A percentile compares a stretch with the other conserved stretches of the same genome.
Conservation (phyloP, 1,284 basidiomycete species). For the Lignosus rhinocerotis region DNA sequence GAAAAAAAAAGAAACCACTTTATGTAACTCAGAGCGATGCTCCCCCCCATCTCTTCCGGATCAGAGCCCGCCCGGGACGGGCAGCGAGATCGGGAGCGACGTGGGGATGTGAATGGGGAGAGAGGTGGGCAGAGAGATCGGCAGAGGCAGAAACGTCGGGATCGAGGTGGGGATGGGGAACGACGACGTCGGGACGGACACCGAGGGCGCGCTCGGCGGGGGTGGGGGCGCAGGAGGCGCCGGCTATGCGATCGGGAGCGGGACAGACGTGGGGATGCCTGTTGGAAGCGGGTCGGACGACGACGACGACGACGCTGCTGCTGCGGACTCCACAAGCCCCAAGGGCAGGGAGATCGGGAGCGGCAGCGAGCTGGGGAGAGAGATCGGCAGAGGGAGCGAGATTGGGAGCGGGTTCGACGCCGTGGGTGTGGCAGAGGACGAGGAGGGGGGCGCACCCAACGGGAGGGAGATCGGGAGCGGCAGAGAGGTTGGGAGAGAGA, state of each 20-base stretch:
- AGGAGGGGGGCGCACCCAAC: neutral
- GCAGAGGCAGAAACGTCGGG: neutral
- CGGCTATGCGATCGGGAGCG: neutral
- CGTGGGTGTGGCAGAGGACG: neutral
- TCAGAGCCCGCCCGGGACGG: neutral
- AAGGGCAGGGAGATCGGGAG: neutral
- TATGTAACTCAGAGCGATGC: no score
- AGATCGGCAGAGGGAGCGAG: neutral
- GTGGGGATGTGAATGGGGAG: neutral
- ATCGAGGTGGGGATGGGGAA: neutral
- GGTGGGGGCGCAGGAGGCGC: neutral
- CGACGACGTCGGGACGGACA: neutral
- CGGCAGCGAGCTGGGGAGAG: neutral
- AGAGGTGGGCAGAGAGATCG: neutral
- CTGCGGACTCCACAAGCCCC: neutral
- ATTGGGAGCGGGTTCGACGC: neutral
- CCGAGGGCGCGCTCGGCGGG: neutral
- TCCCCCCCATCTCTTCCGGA: no score
- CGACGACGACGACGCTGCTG: no score
- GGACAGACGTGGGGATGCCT: neutral
- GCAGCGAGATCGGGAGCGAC: conserved; percentile 6
- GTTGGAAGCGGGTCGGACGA: neutral
- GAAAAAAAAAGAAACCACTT: no score
- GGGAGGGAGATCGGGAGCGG: neutral
- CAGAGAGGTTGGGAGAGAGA: neutral